phyloP scores from a whole-genome alignment of 176 grass and related monocot genomes.

The Elaeis guineensis region DNA sequence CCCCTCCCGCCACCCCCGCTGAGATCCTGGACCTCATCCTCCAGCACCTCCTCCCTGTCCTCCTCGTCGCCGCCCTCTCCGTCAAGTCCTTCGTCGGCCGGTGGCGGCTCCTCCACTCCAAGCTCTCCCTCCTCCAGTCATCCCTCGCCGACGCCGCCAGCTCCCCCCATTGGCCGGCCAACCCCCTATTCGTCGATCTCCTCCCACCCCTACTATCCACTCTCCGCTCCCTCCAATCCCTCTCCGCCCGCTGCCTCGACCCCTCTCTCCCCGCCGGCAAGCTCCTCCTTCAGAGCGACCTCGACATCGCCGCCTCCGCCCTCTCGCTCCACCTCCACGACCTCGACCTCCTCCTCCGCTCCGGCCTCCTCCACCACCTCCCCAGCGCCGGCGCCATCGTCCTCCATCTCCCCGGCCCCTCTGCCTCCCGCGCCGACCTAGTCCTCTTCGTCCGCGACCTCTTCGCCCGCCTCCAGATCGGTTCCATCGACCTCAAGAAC shows the following conservation, averaged over 20 bases:
- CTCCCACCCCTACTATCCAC: conserved; percentile 30
- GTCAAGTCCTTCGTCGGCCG: conserved; percentile 50
- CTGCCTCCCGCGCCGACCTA: conserved; percentile 39
- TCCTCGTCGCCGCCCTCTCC: conserved; percentile 41
- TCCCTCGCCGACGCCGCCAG: conserved; percentile 36
- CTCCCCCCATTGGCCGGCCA: conserved; percentile 20
- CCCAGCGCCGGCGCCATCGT: conserved; percentile 46
- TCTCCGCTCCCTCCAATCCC: conserved; percentile 42
- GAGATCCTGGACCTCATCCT: conserved; percentile 50
- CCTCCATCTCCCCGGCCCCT: conserved; percentile 42
- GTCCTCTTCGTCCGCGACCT: conserved; percentile 62
- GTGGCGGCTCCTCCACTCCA: conserved; percentile 55
- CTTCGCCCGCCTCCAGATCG: conserved; percentile 85
- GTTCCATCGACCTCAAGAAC: conserved; percentile 62
- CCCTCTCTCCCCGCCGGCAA: conserved; percentile 44
- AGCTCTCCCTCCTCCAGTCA: conserved; percentile 41
- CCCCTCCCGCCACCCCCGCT: not conserved
- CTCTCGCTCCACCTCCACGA: conserved; percentile 69
- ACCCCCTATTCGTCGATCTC: conserved; percentile 61
- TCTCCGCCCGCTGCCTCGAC: conserved; percentile 54
- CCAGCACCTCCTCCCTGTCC: conserved; percentile 40
- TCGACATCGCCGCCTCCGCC: conserved; percentile 63
- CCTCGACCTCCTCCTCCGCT: conserved; percentile 21
- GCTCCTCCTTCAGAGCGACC: conserved; percentile 67
- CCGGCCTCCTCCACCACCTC: conserved; percentile 13